Base-by-base conservation (phyloP, 2,329 filamentous ascomycete genomes). In the Phialophora macrospora region DNA sequence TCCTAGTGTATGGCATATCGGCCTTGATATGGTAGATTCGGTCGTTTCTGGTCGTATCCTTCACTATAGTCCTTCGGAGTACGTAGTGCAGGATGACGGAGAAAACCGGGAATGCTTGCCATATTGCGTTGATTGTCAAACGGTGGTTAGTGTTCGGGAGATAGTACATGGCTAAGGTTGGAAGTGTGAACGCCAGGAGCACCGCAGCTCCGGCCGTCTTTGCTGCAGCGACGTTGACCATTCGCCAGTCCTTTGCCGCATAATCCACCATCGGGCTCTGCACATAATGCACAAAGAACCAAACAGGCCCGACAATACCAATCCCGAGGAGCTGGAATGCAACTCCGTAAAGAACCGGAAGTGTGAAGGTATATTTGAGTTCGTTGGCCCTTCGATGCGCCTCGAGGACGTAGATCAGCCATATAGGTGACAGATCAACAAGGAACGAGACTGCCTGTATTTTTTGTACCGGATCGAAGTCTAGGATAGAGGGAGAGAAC, bases 271-370 rank as follows among this genome's bases (percentile, higher is more conserved):
- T 66, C 6, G 75, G 73, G 24, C 72, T 73, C 56, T 73, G 72
- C 4, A 77, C 62, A 57, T 77, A 79, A 61, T 78, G 75, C 41
- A 78, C 67, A 67, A 77, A 79, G 66, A 72, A 79, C 71, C 77
- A 80, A 22, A 78, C 55, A 4, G 77, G 76, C 1, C 73, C 74
- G 1, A 76, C 60, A 32, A 75, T 66, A 9, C 74, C 77, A 14
- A 76, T 68, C 3, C 76, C 74, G 22, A 71, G 68, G 14, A 72
- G 52, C 56, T 77, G 74, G 46, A 72, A 26, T n/a, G 62, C 62
- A 8, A 74, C 38, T 0, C 70, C 71, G 48, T 76, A 70, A 11
- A 75, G n/a, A 3, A 67, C 63, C 46, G 73, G 59, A 17, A 71
- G 55, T 56, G 68, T 57, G 38, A 57, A 58, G 17, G 71, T 68